Percentiles rank a stretch among this genome's conserved stretches.
Conservation (phyloP, 2,329 filamentous ascomycete genomes). For the Zasmidium cellare region DNA sequence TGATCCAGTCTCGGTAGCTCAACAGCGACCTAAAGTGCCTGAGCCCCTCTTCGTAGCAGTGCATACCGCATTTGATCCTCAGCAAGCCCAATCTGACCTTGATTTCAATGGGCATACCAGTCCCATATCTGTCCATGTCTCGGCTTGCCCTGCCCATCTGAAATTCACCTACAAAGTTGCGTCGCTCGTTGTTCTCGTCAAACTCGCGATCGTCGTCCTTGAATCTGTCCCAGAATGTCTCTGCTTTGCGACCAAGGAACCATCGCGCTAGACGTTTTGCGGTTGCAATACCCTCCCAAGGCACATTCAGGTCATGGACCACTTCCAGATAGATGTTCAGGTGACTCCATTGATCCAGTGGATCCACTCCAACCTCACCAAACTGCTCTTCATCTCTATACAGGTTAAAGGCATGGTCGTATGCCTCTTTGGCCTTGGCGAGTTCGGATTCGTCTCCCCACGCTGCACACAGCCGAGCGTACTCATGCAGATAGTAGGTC, state of each 20-base stretch:
- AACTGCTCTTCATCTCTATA: constrained; percentile 37
- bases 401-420: constrained; percentile 54
- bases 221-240: constrained; percentile 73
- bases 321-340: constrained; percentile 83
- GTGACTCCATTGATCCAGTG: constrained; percentile 70
- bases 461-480: constrained; percentile 54
- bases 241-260: constrained; percentile 73
- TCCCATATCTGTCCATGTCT: constrained; percentile 65
- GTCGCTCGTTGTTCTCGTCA: constrained; percentile 72
- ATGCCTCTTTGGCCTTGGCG: constrained; percentile 36
- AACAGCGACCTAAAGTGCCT: constrained; percentile 59
- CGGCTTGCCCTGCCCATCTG: constrained; percentile 43
- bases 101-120: constrained; percentile 75
- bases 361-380: constrained; percentile 43
- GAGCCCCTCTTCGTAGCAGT: constrained; percentile 65
- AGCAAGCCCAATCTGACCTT: constrained; percentile 81
- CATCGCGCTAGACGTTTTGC: constrained; percentile 76
- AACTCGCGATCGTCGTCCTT: constrained; percentile 82
- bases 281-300: constrained; percentile 65
- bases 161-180: constrained; percentile 63
- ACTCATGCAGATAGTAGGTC: constrained; percentile 53
- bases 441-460: constrained; percentile 28
- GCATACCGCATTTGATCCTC: constrained; percentile 68
- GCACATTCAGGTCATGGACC: constrained; percentile 63
- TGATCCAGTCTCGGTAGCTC: constrained; percentile 62